phyloP scores from a whole-genome alignment of 2,329 filamentous ascomycete species.

The Parastagonospora nodorum region DNA sequence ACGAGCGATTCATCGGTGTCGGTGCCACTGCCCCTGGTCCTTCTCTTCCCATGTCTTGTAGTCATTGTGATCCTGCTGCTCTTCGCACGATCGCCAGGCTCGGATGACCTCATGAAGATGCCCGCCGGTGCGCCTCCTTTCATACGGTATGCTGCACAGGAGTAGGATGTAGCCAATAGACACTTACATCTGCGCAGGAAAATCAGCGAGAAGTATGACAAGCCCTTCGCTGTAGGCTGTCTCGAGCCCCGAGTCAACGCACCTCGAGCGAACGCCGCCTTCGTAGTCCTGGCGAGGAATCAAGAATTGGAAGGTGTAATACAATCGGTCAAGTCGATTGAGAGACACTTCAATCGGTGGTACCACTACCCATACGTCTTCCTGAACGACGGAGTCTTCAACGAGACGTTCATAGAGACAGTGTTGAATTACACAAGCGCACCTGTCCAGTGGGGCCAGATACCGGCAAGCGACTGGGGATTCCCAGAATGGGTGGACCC shows the following conservation, averaged over 20 bases:
- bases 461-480: conserved; percentile 90
- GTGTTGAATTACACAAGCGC: conserved; percentile 89
- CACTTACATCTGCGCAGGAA: conserved; percentile 62
- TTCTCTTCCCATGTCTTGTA: conserved; percentile 90
- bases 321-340: conserved; percentile 95
- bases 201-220: conserved; percentile 97
- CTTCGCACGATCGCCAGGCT: conserved; percentile 85
- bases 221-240: conserved; percentile 92
- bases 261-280: conserved; percentile 89
- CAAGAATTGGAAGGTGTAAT: conserved; percentile 96
- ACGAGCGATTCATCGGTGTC: conserved; percentile 91
- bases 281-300: conserved; percentile 93
- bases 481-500: conserved; percentile 96
- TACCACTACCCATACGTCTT: conserved; percentile 99
- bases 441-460: conserved; percentile 90
- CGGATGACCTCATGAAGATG: conserved; percentile 80
- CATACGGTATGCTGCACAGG: conserved; percentile 70
- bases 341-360: conserved; percentile 98
- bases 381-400: conserved; percentile 96
- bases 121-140: conserved; percentile 85
- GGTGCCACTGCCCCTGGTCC: conserved; percentile 87
- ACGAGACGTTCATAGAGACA: conserved; percentile 87
- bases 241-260: conserved; percentile 74
- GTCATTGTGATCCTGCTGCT: conserved; percentile 88
- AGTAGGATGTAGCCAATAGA: not conserved